phyloP scores from a whole-genome alignment of 495 filamentous ascomycete species.

The Lophiostoma macrostomum region DNA sequence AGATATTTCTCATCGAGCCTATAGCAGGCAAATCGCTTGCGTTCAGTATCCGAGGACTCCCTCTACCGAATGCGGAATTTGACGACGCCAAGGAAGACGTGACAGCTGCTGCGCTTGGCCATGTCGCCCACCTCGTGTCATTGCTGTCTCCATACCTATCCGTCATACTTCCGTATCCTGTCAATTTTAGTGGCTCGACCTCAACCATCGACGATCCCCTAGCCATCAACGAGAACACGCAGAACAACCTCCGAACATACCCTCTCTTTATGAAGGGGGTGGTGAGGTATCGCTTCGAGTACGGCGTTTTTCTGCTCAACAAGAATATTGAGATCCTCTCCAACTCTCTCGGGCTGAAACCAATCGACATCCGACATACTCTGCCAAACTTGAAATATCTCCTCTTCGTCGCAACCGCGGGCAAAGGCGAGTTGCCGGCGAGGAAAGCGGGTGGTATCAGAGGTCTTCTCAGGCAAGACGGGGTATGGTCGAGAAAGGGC shows the following conservation, averaged over 20 bases:
- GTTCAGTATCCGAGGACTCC: constrained; percentile 72
- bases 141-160: constrained; percentile 79
- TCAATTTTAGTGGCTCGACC: constrained; percentile 66
- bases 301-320: constrained; percentile 90
- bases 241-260: constrained; percentile 32
- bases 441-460: constrained; percentile 74
- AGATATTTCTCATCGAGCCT: constrained; percentile 77
- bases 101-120: constrained; percentile 78
- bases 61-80: constrained; percentile 75
- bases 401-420: constrained; percentile 79
- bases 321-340: constrained; percentile 88
- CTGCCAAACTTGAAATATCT: constrained; percentile 90
- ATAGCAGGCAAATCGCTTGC: constrained; percentile 58
- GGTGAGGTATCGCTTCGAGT: constrained; percentile 85
- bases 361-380: constrained; percentile 85
- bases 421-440: constrained; percentile 70
- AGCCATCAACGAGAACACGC: constrained; percentile 45
- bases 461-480: constrained; percentile 51
- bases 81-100: constrained; percentile 61
- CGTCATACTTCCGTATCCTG: constrained; percentile 75
- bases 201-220: constrained; percentile 80
- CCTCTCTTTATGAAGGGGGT: constrained; percentile 76
- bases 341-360: constrained; percentile 64
- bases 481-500: constrained; percentile 20
- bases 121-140: constrained; percentile 72